Evolutionary conservation across 805 yeast genomes (phyloP).

Genomic region (Wickerhamomyces chambardii): DNA sequence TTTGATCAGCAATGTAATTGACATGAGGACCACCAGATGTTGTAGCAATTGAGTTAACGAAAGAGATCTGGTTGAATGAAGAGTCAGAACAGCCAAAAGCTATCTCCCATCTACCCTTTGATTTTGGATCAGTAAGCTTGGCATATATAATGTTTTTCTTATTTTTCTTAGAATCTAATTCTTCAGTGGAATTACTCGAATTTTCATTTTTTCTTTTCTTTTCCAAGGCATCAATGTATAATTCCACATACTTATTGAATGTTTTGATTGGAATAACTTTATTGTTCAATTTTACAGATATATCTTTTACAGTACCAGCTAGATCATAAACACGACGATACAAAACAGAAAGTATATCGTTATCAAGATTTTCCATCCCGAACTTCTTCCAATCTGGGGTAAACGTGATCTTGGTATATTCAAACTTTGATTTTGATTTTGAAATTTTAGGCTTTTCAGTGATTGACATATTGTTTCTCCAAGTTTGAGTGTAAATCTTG

Average conservation of each 20-base stretch:
- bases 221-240: conserved; percentile 75
- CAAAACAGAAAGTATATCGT: conserved; percentile 74
- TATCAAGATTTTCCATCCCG: conserved; percentile 77
- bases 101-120: conserved; percentile 72
- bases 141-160: conserved; percentile 70
- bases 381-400: conserved; percentile 82
- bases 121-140: conserved; percentile 47
- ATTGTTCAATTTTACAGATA: conserved; percentile 73
- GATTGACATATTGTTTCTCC: conserved; percentile 81
- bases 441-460: conserved; percentile 70
- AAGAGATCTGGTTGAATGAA: conserved; percentile 85
- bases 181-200: conserved; percentile 20
- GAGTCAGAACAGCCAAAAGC: conserved; percentile 94
- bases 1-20: conserved; percentile 75
- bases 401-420: conserved; percentile 82
- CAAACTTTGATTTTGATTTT: conserved; percentile 41
- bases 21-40: conserved; percentile 97
- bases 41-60: conserved; percentile 96
- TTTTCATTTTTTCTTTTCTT: conserved; percentile 20
- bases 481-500: conserved; percentile 65
- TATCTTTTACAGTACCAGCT: conserved; percentile 86
- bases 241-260: conserved; percentile 82
- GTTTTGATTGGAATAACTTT: conserved; percentile 56
- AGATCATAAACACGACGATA: conserved; percentile 92
- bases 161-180: conserved; percentile 26